Percentiles rank a stretch among this genome's conserved stretches.
Conservation (phyloP, 805 yeast genomes). For the Tetrapisispora nanseiensis region DNA sequence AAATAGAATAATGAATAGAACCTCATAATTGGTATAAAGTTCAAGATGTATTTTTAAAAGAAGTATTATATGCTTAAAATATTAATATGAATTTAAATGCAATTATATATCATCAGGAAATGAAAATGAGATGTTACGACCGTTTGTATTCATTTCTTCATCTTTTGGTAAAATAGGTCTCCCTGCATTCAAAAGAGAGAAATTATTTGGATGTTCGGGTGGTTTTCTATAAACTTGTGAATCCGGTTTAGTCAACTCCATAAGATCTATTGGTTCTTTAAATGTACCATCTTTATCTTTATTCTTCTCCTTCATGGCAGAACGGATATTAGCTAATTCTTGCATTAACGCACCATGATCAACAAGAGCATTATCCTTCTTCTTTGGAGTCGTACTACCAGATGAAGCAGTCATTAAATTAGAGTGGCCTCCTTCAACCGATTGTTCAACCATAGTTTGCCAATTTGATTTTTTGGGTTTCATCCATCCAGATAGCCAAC, state of each 20-base stretch:
- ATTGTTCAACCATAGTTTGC: slow-evolving; percentile 51
- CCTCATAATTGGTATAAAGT: background rate
- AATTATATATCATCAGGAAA: slow-evolving; percentile 26
- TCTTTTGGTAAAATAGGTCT: slow-evolving; percentile 22
- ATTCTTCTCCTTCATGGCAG: slow-evolving; percentile 11
- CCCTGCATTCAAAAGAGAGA: slow-evolving; percentile 26
- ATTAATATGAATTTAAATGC: background rate
- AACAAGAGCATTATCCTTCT: slow-evolving; percentile 19
- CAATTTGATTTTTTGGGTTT: slow-evolving; percentile 49
- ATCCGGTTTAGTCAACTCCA: slow-evolving; percentile 3
- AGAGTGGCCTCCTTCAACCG: slow-evolving; percentile 18
- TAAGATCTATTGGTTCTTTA: slow-evolving; percentile 1
- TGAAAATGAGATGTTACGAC: slow-evolving; percentile 15
- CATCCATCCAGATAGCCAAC: slow-evolving; percentile 38
- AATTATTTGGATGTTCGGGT: slow-evolving; percentile 11
- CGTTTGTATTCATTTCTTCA: slow-evolving; percentile 18
- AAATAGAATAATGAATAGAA: slow-evolving; percentile 2
- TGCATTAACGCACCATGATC: slow-evolving; percentile 25
- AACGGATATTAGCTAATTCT: slow-evolving; percentile 18
- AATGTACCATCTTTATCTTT: background rate
- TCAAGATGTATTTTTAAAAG: background rate
- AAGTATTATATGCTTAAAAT: background rate
- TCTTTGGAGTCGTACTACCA: slow-evolving; percentile 6
- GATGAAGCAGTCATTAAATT: slow-evolving; percentile 4
- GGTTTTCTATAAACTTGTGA: slow-evolving; percentile 2